Evolutionary conservation across 1,284 basidiomycete species (phyloP), one percentile per base, ranked within the genome.

Genomic region (Apiotrichum veenhuisii): DNA sequence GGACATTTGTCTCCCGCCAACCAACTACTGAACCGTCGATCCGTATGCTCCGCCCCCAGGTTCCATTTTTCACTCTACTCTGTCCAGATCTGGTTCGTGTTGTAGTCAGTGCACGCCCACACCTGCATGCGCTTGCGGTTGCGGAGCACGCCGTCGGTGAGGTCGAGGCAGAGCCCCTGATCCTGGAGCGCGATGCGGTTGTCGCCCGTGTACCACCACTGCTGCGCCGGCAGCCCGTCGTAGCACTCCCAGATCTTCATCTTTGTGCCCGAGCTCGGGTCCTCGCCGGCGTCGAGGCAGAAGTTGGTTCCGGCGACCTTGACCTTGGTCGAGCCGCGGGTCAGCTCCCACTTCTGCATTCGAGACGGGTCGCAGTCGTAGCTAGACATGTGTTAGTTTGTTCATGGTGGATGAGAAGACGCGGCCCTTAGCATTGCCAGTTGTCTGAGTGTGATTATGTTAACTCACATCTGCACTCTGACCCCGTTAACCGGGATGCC

Each of bases 271-370:
- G 61, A 42, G n/a, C 27, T 34, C 12, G 66, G 61, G 50, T 50
- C 25, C 48, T 41, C 42, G 33, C 63, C 62, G n/a, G 68, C 65
- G 54, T 72, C 70, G 30, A 70, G 60, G 57, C 71, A 72, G 54
- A 61, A 70, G 65, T 71, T 63, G 43, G 61, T 62, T 22, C 63
- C 61, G 9, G 59, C 60, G 25, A 70, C 50, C 34, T 61, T 52
- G 36, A 68, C 58, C 18, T 55, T 36, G 23, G 46, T 48, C 12
- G 34, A 27, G 38, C 64, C 66, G 23, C 9, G 17, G 11, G 26
- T 40, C 37, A 57, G 25, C 5, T 10, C 15, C 45, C 44, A 57
- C 15, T 33, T 15, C 44, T 56, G 54, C 20, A 10, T 27, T 8
- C 15, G 12, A 22, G 15, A 7, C 23, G 22, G 18, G 23, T 42